phyloP scores from a whole-genome alignment of 169 alveolate species.

The Pseudocohnilembus persalinus region DNA sequence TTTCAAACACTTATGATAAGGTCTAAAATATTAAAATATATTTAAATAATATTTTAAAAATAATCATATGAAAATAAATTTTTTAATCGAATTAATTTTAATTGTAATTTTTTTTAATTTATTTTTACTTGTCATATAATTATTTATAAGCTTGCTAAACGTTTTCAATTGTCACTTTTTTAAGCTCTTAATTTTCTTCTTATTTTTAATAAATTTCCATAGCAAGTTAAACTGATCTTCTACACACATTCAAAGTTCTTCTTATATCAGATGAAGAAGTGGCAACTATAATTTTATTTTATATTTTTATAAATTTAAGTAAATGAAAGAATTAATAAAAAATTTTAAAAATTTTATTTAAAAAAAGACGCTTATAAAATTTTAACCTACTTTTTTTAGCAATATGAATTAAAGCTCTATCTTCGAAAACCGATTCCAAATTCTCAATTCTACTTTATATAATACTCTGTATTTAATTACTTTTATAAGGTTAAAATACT shows the following conservation, averaged over 20 bases:
- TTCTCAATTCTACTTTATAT: slow-evolving; percentile 44
- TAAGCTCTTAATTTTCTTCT: slow-evolving; percentile 1
- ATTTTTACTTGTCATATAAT: slow-evolving; percentile 7
- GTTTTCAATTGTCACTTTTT: slow-evolving; percentile 27
- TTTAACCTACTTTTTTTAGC: slow-evolving; percentile 44
- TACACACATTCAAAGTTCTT: slow-evolving; percentile 54
- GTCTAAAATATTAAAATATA: neutral
- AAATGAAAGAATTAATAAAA: neutral
- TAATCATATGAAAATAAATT: too few relatives aligned
- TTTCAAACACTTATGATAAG: slow-evolving; percentile 9
- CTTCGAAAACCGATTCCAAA: slow-evolving; percentile 38
- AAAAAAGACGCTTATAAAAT: too few relatives aligned
- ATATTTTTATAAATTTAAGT: too few relatives aligned
- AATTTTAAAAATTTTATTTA: too few relatives aligned
- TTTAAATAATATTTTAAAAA: too few relatives aligned
- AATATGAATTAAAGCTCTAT: slow-evolving; percentile 39
- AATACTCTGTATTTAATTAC: slow-evolving; percentile 46
- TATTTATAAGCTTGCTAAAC: slow-evolving; percentile 30
- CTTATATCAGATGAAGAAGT: slow-evolving; percentile 60
- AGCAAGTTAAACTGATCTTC: slow-evolving; percentile 48
- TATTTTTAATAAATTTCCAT: slow-evolving; percentile 21
- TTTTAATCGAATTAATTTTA: too few relatives aligned
- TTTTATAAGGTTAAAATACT: slow-evolving; percentile 56
- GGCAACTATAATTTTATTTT: slow-evolving; percentile 44
- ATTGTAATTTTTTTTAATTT: too few relatives aligned